phyloP scores from a whole-genome alignment of 352 stramenopile genomes.

The Elongisporangium anandrum region DNA sequence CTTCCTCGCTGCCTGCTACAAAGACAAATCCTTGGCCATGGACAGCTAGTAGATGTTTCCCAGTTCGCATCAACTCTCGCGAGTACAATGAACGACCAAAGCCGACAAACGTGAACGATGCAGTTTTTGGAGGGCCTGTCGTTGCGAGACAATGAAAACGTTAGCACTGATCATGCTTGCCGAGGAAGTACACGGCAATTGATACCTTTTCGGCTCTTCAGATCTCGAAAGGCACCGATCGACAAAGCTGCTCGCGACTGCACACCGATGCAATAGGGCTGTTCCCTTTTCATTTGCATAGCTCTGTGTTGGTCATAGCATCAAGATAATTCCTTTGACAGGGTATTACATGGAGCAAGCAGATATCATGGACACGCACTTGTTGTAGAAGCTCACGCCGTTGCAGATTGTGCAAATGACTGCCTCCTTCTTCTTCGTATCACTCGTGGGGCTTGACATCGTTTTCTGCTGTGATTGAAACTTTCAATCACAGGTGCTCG shows the following conservation, averaged over 20 bases:
- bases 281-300: conserved; percentile 44
- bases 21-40: conserved; percentile 40
- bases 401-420: conserved; percentile 19
- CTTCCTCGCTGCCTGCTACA: conserved; percentile 35
- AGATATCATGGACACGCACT: conserved; percentile 18
- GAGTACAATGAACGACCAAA: conserved; percentile 61
- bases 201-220: conserved; percentile 38
- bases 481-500: background rate
- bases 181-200: too few relatives aligned
- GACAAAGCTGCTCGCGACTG: conserved; percentile 30
- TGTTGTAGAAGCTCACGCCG: conserved; percentile 65
- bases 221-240: conserved; percentile 32
- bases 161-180: background rate
- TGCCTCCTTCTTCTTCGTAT: background rate
- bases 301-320: conserved; percentile 14
- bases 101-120: conserved; percentile 57
- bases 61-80: conserved; percentile 55
- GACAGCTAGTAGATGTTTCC: conserved; percentile 50
- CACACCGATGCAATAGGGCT: conserved; percentile 45
- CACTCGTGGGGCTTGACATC: background rate
- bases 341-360: background rate
- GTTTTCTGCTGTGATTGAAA: background rate
- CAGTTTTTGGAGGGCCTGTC: conserved; percentile 30
- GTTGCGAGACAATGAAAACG: background rate
- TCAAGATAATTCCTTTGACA: too few relatives aligned